Percentiles rank a stretch among this genome's conserved stretches.
Evolutionary conservation across 2,329 filamentous ascomycete species (phyloP).

Genomic region (Cordyceps cateniannulata): DNA sequence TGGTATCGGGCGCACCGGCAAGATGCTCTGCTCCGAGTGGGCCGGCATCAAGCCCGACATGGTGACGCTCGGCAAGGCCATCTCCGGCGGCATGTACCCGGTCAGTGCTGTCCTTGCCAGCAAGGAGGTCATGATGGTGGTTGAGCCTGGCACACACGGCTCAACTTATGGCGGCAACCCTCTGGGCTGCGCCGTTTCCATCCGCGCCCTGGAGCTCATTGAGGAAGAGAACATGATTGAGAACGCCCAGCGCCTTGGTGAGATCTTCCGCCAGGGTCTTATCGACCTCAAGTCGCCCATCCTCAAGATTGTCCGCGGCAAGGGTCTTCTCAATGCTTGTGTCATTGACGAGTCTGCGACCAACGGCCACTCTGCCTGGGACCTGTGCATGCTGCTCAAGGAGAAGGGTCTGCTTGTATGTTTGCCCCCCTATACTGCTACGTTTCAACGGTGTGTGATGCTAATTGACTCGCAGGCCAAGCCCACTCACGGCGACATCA

Average conservation of each 20-base stretch:
- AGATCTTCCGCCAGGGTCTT: slow-evolving; percentile 76
- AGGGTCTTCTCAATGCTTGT: slow-evolving; percentile 90
- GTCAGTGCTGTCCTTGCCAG: slow-evolving; percentile 85
- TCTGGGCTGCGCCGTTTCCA: slow-evolving; percentile 88
- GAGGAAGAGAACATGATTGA: slow-evolving; percentile 85
- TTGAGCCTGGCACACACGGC: slow-evolving; percentile 94
- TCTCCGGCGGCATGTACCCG: slow-evolving; percentile 98
- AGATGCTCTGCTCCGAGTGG: slow-evolving; percentile 92
- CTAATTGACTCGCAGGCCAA: slow-evolving; percentile 62
- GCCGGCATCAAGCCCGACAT: slow-evolving; percentile 91
- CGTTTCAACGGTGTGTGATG: not conserved
- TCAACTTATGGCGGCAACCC: slow-evolving; percentile 99
- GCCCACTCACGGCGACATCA: slow-evolving; percentile 97
- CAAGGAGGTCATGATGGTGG: slow-evolving; percentile 88
- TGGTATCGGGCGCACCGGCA: slow-evolving; percentile 89
- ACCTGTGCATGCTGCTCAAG: slow-evolving; percentile 92
- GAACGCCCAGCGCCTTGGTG: slow-evolving; percentile 72
- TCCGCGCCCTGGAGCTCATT: slow-evolving; percentile 88
- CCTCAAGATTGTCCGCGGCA: slow-evolving; percentile 78
- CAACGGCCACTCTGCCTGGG: slow-evolving; percentile 85
- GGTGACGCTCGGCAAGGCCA: slow-evolving; percentile 92
- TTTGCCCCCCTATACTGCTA: slow-evolving; percentile 15
- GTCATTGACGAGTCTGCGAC: slow-evolving; percentile 89
- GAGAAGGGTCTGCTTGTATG: slow-evolving; percentile 86
- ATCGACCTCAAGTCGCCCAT: slow-evolving; percentile 69